These are phyloP conservation scores for Suillus plorans DNA, from an alignment of 768 basidiomycete genomes.

Conservation along the genomic window DNA sequence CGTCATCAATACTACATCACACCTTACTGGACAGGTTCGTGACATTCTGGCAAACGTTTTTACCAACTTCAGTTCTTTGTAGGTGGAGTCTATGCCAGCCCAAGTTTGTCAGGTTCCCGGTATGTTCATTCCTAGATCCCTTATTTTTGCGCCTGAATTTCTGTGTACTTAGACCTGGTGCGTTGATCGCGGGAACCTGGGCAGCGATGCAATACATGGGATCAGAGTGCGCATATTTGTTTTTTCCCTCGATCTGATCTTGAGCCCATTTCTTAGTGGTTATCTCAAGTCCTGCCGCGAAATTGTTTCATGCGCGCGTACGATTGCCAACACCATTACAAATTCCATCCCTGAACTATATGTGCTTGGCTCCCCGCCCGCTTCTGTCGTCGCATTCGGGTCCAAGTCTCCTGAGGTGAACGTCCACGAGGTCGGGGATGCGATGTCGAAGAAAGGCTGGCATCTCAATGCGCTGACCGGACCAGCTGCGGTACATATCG, in stretches of 20 bases:
- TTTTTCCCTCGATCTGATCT: background rate
- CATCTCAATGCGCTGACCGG: conserved; percentile 82
- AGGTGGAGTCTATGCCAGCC: conserved; percentile 91
- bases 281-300: conserved; percentile 82
- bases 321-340: conserved; percentile 65
- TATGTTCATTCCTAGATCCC: conserved; percentile 31
- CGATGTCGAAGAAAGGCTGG: conserved; percentile 86
- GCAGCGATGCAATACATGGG: conserved; percentile 96
- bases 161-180: conserved; percentile 63
- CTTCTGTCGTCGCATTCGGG: conserved; percentile 89
- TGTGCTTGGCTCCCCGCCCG: conserved; percentile 85
- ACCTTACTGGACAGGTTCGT: conserved; percentile 72
- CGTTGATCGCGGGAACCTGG: conserved; percentile 93
- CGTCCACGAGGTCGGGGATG: conserved; percentile 88
- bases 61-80: background rate
- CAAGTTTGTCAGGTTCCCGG: conserved; percentile 89
- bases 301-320: conserved; percentile 76
- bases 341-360: conserved; percentile 79
- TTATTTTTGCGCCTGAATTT: background rate
- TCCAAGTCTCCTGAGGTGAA: conserved; percentile 54
- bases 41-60: background rate
- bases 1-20: conserved; percentile 85
- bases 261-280: conserved; percentile 48
- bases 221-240: conserved; percentile 54
- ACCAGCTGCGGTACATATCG: conserved; percentile 88